Percentiles rank a stretch among this genome's conserved stretches.
Evolutionary conservation across 257 asterid species (phyloP).

Genomic region (Ilex aquifolium): DNA sequence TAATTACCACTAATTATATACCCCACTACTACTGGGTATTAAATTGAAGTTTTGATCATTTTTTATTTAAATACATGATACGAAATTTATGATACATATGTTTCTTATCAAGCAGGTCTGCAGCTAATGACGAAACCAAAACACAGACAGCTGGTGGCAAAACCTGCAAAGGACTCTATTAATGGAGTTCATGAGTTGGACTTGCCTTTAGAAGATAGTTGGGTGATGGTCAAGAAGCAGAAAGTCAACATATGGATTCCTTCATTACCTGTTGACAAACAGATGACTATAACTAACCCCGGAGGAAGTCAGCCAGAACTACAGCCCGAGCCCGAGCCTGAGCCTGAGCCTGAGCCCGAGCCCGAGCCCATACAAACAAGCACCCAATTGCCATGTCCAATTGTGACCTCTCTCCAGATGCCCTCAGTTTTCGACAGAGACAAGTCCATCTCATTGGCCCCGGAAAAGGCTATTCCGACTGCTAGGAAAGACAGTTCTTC

Average conservation of each 20-base stretch:
- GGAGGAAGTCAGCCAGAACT: conserved; percentile 29
- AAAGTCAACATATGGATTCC: conserved; percentile 76
- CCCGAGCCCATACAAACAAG: conserved; percentile 19
- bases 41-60: no score
- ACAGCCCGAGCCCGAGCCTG: conserved; percentile 10
- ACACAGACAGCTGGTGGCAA: conserved; percentile 23
- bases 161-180: conserved; percentile 33
- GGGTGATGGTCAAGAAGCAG: conserved; percentile 84
- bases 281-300: conserved; percentile 17
- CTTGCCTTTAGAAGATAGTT: conserved; percentile 37
- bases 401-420: conserved; percentile 19
- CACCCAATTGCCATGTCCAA: conserved; percentile 21
- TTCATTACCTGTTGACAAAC: conserved; percentile 44
- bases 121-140: conserved; percentile 61
- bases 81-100: no score
- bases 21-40: no score
- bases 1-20: no score
- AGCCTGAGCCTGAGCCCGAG: no score
- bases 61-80: no score
- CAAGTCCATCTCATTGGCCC: conserved; percentile 30
- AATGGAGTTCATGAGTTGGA: conserved; percentile 18
- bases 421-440: conserved; percentile 33
- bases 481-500: conserved; percentile 19
- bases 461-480: conserved; percentile 24
- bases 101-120: conserved; percentile 10